Evolutionary conservation across 2,329 filamentous ascomycete species (phyloP), one percentile per base, ranked within the genome.

Genomic region (Calonectria hongkongensis): DNA sequence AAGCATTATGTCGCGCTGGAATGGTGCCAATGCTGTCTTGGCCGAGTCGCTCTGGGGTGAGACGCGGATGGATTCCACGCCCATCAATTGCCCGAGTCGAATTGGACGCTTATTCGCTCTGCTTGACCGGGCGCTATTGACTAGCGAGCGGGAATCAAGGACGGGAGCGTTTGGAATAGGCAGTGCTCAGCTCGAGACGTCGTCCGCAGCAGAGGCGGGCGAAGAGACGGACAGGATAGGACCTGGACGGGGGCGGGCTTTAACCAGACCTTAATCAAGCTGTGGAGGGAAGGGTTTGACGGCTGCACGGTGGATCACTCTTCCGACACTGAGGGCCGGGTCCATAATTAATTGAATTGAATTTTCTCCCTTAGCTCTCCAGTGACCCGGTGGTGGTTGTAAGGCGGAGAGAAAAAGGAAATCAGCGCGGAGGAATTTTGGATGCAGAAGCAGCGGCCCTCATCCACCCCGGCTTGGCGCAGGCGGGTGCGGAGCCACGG

Each of bases 261-360:
- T 21, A 21, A 21, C 21, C 21, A 41, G 54, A 15, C 36, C 41
- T 60, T 60, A 60, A 41, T 41, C 36, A 39, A 27, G 15, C 33
- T 25, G 21, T 60, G 54, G 54, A 60, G 21, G 36, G 54, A 16
- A 60, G 54, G 33, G 41, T 18, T 25, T 25, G n/a, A 13, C n/a
- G 33, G 21, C 54, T 60, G 36, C 54, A 41, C 54, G 36, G 54
- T 60, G 54, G 54, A 60, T 60, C 54, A 60, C 39, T 60, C 36
- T 41, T 60, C 54, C 54, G 39, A 41, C 54, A 60, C 6, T 60
- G 30, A 60, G 54, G 54, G 7, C 39, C 54, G 54, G 54, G 54
- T 27, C 54, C 54, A 60, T 60, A 60, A 60, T 60, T 60, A 41
- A 54, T 33, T 33, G 15, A 56, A 60, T 60, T 41, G 36, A 60